These are phyloP conservation scores for Populus tomentosa DNA, from an alignment of 441 rosid genomes.

Conservation along the genomic window DNA sequence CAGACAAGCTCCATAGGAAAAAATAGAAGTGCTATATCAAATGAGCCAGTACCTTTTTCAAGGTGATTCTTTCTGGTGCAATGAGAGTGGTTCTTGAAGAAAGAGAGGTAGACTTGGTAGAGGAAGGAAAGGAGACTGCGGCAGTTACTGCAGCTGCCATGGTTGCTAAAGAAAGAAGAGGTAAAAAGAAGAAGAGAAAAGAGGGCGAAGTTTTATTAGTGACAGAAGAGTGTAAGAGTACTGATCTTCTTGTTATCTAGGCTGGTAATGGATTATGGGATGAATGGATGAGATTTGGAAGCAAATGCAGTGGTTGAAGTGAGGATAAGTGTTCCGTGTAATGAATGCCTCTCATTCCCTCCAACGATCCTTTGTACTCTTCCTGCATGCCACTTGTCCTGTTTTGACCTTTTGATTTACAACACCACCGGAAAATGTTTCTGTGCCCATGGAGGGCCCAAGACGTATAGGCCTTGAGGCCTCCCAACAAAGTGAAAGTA, in stretches of 20 bases:
- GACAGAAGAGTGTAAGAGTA: slow-evolving; percentile 4
- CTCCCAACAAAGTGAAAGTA: background rate
- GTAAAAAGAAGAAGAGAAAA: slow-evolving; percentile 6
- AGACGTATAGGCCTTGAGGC: background rate
- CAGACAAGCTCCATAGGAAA: too few species aligned
- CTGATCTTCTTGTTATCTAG: slow-evolving; percentile 17
- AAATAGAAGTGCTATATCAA: background rate
- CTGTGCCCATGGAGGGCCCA: background rate
- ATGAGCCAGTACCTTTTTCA: slow-evolving; percentile 48
- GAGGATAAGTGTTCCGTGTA: slow-evolving; percentile 47
- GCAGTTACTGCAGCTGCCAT: slow-evolving; percentile 84
- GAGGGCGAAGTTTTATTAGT: background rate
- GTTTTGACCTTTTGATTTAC: background rate
- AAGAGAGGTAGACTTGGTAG: slow-evolving; percentile 63
- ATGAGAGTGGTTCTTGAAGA: slow-evolving; percentile 46
- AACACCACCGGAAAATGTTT: background rate
- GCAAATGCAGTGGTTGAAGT: slow-evolving; percentile 41
- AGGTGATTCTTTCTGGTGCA: slow-evolving; percentile 59
- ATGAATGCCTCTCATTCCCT: slow-evolving; percentile 28
- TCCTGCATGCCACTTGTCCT: background rate
- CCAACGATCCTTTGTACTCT: background rate
- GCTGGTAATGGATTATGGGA: slow-evolving; percentile 19
- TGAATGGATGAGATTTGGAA: slow-evolving; percentile 62
- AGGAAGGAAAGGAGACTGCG: slow-evolving; percentile 73
- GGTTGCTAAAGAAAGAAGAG: slow-evolving; percentile 3